These are phyloP conservation scores for Cystobasidium tubakii DNA, from an alignment of 768 basidiomycete genomes.

Conservation along the genomic window DNA sequence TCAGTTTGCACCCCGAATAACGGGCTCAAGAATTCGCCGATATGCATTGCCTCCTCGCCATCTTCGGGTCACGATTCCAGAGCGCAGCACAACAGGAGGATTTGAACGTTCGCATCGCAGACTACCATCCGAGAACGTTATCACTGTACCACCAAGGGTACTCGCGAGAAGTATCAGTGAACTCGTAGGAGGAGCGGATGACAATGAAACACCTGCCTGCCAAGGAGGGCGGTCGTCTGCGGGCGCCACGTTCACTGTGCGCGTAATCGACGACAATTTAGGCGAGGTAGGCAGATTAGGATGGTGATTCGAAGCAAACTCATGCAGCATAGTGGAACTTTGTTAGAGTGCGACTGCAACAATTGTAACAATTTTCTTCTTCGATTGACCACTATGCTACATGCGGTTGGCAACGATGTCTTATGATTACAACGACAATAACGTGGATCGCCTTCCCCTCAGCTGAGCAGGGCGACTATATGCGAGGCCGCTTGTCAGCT, in stretches of 20 bases:
- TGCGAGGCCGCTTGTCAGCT: not conserved
- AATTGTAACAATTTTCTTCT: not conserved
- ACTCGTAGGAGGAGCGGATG: constrained; percentile 5
- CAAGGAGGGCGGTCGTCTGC: not conserved
- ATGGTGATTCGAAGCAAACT: not conserved
- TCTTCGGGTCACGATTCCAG: not conserved
- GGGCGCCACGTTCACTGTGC: not conserved
- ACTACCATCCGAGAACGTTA: not conserved
- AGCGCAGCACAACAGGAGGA: not conserved
- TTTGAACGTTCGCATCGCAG: not conserved
- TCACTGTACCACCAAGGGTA: constrained; percentile 6
- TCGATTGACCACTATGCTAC: not conserved
- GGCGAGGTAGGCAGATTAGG: constrained; percentile 16
- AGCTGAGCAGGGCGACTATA: too few relatives aligned
- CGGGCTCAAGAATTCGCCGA: not conserved
- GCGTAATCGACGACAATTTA: not conserved
- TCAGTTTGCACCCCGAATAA: not conserved
- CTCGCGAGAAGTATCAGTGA: constrained; percentile 26
- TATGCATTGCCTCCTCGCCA: constrained; percentile 18
- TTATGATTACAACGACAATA: too few relatives aligned
- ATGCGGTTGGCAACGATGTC: too few relatives aligned
- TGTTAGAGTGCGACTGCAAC: not conserved
- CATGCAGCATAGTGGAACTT: constrained; percentile 5
- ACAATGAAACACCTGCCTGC: not conserved
- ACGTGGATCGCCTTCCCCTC: too few relatives aligned